These are phyloP conservation scores for Starmera amethionina DNA, from an alignment of 805 yeast genomes.

Conservation along the genomic window DNA sequence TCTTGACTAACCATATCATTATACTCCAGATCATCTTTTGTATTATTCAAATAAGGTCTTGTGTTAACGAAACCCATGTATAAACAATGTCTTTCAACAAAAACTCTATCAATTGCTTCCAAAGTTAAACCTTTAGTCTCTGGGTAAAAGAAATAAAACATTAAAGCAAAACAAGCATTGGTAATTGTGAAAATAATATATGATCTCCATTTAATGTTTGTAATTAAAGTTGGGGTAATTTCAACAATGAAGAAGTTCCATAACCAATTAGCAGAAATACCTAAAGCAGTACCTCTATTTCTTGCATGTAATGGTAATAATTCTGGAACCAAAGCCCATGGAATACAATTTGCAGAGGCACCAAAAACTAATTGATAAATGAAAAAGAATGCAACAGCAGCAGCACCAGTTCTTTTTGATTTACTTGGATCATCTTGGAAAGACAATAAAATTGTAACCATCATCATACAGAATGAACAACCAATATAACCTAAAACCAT, in stretches of 20 bases:
- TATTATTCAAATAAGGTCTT: constrained; percentile 47
- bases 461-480: constrained; percentile 1
- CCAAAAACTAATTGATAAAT: constrained; percentile 38
- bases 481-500: constrained; percentile 6
- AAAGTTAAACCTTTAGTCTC: constrained; percentile 70
- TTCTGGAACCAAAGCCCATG: constrained; percentile 63
- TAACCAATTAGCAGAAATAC: constrained; percentile 60
- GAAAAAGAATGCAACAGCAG: constrained; percentile 51
- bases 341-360: constrained; percentile 35
- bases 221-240: constrained; percentile 51
- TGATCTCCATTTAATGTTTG: constrained; percentile 48
- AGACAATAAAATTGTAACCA: background rate
- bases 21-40: constrained; percentile 35
- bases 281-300: constrained; percentile 50
- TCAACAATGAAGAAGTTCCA: constrained; percentile 57
- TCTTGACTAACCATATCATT: background rate
- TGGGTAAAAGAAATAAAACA: constrained; percentile 61
- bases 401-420: constrained; percentile 36
- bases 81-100: constrained; percentile 37
- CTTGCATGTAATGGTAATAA: constrained; percentile 49
- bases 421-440: constrained; percentile 27
- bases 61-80: constrained; percentile 50
- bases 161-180: constrained; percentile 51
- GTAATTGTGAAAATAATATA: constrained; percentile 61
- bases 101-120: constrained; percentile 62